Evolutionary conservation across 2,329 filamentous ascomycete genomes (phyloP), one percentile per base, ranked within the genome.

Genomic region (Gliomastix tumulicola): DNA sequence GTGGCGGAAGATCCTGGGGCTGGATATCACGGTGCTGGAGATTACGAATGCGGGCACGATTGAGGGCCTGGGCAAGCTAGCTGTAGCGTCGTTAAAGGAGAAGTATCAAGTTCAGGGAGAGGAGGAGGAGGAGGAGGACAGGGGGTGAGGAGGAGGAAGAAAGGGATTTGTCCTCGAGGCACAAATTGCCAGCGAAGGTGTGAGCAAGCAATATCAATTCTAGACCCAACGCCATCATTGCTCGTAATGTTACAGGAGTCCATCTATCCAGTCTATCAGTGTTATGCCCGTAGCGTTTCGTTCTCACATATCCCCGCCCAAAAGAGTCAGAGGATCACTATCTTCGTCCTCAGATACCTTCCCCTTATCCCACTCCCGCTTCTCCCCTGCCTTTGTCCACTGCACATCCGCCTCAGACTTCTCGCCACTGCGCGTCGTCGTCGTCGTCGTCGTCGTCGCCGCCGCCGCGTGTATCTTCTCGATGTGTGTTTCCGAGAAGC

Each of bases 401-500:
- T 66, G 74, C 4, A 94, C 81, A 49, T 81, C 76, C 42, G 82
- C 76, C 25, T 69, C 63, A 37, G 74, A 69, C 53, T 76, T 71
- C 11, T 74, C 74, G 2, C 69, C 66, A n/a, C n/a, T n/a, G n/a
- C n/a, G n/a, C n/a, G n/a, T n/a, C n/a, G n/a, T n/a, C n/a, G n/a
- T n/a, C n/a, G n/a, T n/a, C n/a, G n/a, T n/a, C n/a, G n/a, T n/a
- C n/a, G n/a, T n/a, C n/a, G n/a, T n/a, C n/a, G n/a, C n/a, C n/a
- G n/a, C n/a, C 17, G 75, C 73, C 35, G 69, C 78, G 54, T 28
- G 23, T 13, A 44, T 40, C 25, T 43, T 51, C 48, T 72, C 69
- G 40, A 95, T 76, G 49, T 88, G 76, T 5, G 79, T 75, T 13
- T 88, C 84, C 2, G 76, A 78, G 51, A 94, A 94, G 0, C 88